Conservation (phyloP, 2,329 filamentous ascomycete genomes). For the Ceratocystis huliohia region DNA sequence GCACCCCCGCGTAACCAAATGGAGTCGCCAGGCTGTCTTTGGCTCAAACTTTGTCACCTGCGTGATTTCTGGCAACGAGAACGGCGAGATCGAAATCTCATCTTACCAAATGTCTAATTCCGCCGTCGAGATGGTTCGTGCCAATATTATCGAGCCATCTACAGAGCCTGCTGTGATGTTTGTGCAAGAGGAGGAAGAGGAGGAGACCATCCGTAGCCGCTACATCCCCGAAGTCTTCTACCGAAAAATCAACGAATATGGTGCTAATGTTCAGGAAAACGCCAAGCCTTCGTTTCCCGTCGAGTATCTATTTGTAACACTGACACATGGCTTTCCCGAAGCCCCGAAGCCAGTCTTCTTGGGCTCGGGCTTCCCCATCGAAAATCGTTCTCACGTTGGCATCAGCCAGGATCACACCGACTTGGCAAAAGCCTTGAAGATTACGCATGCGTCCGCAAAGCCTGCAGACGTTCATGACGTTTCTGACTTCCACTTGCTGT, state of each 20-base stretch:
- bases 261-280: conserved; percentile 90
- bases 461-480: conserved; percentile 45
- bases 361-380: conserved; percentile 66
- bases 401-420: conserved; percentile 67
- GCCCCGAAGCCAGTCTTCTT: conserved; percentile 65
- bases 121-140: conserved; percentile 90
- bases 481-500: conserved; percentile 91
- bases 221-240: conserved; percentile 99
- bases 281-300: conserved; percentile 93
- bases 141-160: conserved; percentile 88
- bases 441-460: conserved; percentile 31
- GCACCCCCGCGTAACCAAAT: conserved; percentile 82
- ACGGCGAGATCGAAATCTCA: conserved; percentile 76
- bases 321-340: conserved; percentile 91
- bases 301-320: conserved; percentile 87
- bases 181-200: conserved; percentile 78
- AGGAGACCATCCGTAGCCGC: conserved; percentile 41
- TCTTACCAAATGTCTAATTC: conserved; percentile 93
- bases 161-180: conserved; percentile 90
- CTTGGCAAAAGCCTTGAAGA: conserved; percentile 55
- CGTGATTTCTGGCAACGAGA: conserved; percentile 82
- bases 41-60: conserved; percentile 97
- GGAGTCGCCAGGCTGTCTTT: conserved; percentile 89
- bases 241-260: conserved; percentile 88
- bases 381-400: conserved; percentile 79